Percentiles rank a stretch among this genome's conserved stretches.
These are phyloP conservation scores for Monosporascus sp. DNA, from an alignment of 2,329 filamentous ascomycete genomes.

Conservation along the genomic window DNA sequence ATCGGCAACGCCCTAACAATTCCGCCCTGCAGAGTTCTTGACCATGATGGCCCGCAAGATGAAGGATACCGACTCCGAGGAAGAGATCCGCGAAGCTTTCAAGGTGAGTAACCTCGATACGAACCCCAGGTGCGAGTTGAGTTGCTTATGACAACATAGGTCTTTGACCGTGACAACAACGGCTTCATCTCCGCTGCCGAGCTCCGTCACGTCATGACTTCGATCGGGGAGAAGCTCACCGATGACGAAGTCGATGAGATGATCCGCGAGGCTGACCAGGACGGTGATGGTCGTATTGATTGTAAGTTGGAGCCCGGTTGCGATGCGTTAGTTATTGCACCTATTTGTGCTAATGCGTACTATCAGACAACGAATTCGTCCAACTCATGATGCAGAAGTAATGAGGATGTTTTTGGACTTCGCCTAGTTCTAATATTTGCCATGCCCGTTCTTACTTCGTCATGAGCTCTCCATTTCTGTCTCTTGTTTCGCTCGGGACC, in stretches of 20 bases:
- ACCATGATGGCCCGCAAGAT: slow-evolving; percentile 95
- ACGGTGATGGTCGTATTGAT: slow-evolving; percentile 83
- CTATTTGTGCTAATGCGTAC: slow-evolving; percentile 17
- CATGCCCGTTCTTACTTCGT: slow-evolving; percentile 7
- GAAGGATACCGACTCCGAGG: slow-evolving; percentile 89
- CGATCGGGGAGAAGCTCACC: slow-evolving; percentile 85
- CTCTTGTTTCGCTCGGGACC: slow-evolving; percentile 2
- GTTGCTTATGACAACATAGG: slow-evolving; percentile 34
- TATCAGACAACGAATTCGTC: slow-evolving; percentile 81
- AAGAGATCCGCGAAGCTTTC: slow-evolving; percentile 86
- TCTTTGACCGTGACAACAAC: slow-evolving; percentile 87
- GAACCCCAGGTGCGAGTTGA: neutral
- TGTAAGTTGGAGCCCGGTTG: slow-evolving; percentile 49
- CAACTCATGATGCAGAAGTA: slow-evolving; percentile 97
- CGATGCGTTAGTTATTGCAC: neutral
- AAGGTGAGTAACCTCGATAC: slow-evolving; percentile 49
- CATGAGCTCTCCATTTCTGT: slow-evolving; percentile 7
- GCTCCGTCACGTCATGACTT: slow-evolving; percentile 86
- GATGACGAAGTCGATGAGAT: slow-evolving; percentile 91
- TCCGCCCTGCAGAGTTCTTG: slow-evolving; percentile 63
- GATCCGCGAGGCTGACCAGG: slow-evolving; percentile 87
- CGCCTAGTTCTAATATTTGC: neutral
- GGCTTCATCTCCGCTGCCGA: slow-evolving; percentile 87
- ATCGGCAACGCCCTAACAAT: neutral
- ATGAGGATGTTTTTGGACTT: slow-evolving; percentile 16